Conservation (phyloP, 148 eudicot genomes). For the Gaultheria prostrata region DNA sequence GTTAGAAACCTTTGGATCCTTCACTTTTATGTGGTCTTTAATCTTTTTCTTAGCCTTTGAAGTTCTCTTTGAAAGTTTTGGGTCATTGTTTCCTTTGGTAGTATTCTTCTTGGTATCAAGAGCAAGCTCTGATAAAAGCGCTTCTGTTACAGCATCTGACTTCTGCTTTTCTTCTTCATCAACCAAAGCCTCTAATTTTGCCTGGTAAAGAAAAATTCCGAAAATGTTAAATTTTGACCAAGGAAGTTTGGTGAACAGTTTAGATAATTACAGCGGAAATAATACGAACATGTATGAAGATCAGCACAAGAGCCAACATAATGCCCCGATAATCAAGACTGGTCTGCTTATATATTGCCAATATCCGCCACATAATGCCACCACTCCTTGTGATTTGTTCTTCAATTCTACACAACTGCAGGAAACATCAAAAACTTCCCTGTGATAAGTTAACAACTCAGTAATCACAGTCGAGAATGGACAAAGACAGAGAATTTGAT, state of each 20-base stretch:
- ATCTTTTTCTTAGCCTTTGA: no score
- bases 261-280: neutral
- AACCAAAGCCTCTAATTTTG: neutral
- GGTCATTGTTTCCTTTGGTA: no score
- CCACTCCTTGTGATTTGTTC: neutral
- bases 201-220: neutral
- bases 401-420: neutral
- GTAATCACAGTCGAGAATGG: no score
- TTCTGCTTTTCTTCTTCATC: no score
- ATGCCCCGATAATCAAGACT: conserved; percentile 7
- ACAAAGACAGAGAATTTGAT: neutral
- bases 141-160: no score
- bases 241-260: neutral
- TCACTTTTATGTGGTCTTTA: conserved; percentile 31
- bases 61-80: no score
- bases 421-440: neutral
- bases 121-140: neutral
- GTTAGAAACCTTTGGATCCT: conserved; percentile 57
- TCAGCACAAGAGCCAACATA: neutral
- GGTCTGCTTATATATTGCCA: neutral
- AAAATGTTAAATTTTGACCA: neutral
- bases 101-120: no score
- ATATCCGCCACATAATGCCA: neutral
- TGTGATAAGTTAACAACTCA: no score
- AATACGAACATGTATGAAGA: neutral